phyloP scores from a whole-genome alignment of 345 rosid genomes.

The Eucalyptus dawsonii region DNA sequence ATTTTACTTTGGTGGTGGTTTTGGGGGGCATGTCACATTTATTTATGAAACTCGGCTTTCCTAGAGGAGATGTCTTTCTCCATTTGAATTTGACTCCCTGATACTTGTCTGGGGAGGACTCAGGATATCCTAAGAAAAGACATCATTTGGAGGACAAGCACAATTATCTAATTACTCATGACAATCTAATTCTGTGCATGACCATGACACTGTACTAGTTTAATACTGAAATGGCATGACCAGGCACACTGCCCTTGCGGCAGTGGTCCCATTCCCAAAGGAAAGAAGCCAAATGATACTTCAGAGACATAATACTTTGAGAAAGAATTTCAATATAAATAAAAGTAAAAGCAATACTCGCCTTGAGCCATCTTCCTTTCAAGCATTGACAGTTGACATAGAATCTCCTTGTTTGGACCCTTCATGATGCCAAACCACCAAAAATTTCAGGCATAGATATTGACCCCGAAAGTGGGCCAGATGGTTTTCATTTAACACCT shows the following conservation, averaged over 20 bases:
- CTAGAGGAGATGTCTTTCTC: background rate
- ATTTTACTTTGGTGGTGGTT: background rate
- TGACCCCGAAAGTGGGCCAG: background rate
- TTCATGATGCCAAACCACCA: constrained; percentile 1
- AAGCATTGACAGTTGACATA: constrained; percentile 63
- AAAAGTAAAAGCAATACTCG: constrained; percentile 1
- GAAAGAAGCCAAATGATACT: background rate
- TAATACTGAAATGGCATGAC: background rate
- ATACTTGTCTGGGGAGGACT: background rate
- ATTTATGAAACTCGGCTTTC: background rate
- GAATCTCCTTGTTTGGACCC: constrained; percentile 66
- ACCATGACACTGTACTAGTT: background rate
- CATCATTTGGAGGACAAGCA: background rate
- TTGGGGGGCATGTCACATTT: background rate
- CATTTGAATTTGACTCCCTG: background rate
- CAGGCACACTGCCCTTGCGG: background rate
- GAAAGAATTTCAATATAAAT: background rate
- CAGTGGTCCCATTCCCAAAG: background rate
- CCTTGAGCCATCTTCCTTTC: constrained; percentile 73
- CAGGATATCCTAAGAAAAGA: background rate
- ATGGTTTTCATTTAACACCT: background rate
- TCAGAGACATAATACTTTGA: background rate
- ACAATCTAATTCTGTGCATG: background rate
- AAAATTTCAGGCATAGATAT: background rate
- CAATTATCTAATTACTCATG: background rate